Conservation (phyloP, 805 yeast species). For the Candida fluviatilis region DNA sequence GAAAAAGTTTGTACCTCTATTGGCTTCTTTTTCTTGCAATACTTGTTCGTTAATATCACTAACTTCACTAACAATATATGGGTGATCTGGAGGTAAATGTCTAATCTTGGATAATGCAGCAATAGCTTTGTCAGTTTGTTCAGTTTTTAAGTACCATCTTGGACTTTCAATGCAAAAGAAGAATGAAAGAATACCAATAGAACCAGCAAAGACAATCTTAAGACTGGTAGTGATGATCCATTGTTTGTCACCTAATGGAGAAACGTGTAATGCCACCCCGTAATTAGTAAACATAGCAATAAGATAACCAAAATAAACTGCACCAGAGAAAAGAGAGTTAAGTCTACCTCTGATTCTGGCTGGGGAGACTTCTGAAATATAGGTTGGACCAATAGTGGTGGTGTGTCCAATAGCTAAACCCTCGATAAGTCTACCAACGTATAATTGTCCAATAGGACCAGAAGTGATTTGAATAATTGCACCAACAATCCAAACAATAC, state of each 20-base stretch:
- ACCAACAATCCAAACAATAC: constrained; percentile 41
- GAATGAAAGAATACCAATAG: constrained; percentile 36
- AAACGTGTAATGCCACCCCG: constrained; percentile 16
- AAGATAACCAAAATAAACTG: constrained; percentile 52
- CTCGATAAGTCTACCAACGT: constrained; percentile 50
- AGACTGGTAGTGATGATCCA: constrained; percentile 49
- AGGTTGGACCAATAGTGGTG: constrained; percentile 50
- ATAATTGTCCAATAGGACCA: constrained; percentile 41
- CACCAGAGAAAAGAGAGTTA: constrained; percentile 49
- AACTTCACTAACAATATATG: constrained; percentile 45
- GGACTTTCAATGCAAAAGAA: constrained; percentile 44
- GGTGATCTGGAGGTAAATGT: constrained; percentile 40
- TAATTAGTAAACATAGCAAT: constrained; percentile 42
- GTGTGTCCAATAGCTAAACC: constrained; percentile 54
- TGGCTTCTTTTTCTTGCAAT: constrained; percentile 20
- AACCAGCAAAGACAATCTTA: constrained; percentile 45
- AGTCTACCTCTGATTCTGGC: constrained; percentile 46
- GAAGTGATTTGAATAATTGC: constrained; percentile 46
- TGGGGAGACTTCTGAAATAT: constrained; percentile 51
- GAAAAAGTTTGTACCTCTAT: constrained; percentile 14
- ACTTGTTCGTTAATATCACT: constrained; percentile 46
- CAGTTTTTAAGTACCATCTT: constrained; percentile 45
- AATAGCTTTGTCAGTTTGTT: constrained; percentile 34
- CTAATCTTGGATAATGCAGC: constrained; percentile 37
- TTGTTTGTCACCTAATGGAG: constrained; percentile 24